Evolutionary conservation across 2,329 filamentous ascomycete genomes (phyloP).

Genomic region (Pseudocercospora crystallina): DNA sequence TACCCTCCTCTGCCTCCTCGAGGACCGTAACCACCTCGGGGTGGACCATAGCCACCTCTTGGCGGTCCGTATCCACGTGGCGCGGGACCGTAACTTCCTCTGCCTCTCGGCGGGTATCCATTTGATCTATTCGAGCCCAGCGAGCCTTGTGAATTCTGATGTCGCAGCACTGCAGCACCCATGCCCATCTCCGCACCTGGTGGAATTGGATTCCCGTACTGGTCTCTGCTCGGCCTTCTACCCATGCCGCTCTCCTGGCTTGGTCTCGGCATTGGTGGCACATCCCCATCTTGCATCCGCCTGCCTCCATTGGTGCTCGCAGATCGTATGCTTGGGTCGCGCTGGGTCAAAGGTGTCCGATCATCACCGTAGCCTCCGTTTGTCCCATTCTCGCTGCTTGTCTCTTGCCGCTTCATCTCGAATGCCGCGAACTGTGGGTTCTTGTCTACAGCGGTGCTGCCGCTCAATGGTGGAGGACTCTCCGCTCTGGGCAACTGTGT

Average conservation of each 20-base stretch:
- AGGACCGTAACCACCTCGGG: constrained; percentile 33
- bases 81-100: constrained; percentile 35
- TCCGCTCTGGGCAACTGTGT: constrained; percentile 50
- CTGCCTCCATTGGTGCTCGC: constrained; percentile 34
- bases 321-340: constrained; percentile 57
- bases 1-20: constrained; percentile 54
- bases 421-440: constrained; percentile 62
- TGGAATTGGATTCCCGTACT: constrained; percentile 61
- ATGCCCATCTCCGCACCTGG: constrained; percentile 33
- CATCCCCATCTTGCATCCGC: constrained; percentile 40
- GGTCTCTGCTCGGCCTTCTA: constrained; percentile 52
- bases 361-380: constrained; percentile 59
- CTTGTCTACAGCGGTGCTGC: constrained; percentile 58
- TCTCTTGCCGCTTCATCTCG: constrained; percentile 59
- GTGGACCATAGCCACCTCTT: constrained; percentile 51
- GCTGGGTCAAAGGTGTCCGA: constrained; percentile 64
- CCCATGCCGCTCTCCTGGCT: constrained; percentile 33
- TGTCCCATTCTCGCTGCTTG: constrained; percentile 19
- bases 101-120: constrained; percentile 23
- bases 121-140: constrained; percentile 40
- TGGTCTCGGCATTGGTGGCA: constrained; percentile 38
- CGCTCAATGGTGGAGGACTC: constrained; percentile 53
- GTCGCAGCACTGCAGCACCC: constrained; percentile 42
- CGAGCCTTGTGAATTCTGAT: constrained; percentile 49
- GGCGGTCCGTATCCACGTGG: constrained; percentile 46